Conservation (phyloP, 148 eudicot species). For the Amaranthus palmeri region DNA sequence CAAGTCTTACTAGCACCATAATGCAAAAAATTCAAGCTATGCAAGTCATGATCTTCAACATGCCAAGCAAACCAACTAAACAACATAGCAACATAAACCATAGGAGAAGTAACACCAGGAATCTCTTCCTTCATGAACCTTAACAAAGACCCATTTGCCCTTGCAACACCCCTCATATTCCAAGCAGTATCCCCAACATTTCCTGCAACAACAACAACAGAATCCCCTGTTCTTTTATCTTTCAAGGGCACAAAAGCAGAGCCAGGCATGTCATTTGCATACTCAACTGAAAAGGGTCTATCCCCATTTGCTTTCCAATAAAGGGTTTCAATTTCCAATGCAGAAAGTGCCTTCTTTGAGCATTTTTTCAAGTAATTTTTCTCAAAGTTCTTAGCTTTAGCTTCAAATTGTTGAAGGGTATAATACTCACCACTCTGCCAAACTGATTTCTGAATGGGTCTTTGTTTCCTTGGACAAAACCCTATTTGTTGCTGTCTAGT, state of each 20-base stretch:
- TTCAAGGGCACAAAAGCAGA: slow-evolving; percentile 55
- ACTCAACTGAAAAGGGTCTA: slow-evolving; percentile 79
- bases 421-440: slow-evolving; percentile 91
- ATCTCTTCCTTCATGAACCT: slow-evolving; percentile 98
- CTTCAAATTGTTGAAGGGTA: slow-evolving; percentile 60
- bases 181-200: slow-evolving; percentile 80
- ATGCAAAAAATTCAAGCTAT: slow-evolving; percentile 97
- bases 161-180: slow-evolving; percentile 94
- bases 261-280: slow-evolving; percentile 97
- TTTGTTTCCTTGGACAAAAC: slow-evolving; percentile 85
- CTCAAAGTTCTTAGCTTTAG: slow-evolving; percentile 74
- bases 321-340: slow-evolving; percentile 69
- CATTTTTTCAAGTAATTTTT: slow-evolving; percentile 46
- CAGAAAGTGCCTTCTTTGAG: slow-evolving; percentile 38
- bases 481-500: slow-evolving; percentile 93
- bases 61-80: slow-evolving; percentile 99
- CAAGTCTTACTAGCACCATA: slow-evolving; percentile 87
- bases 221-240: slow-evolving; percentile 35
- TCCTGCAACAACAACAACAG: slow-evolving; percentile 19
- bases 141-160: slow-evolving; percentile 77
- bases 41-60: slow-evolving; percentile 96
- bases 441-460: slow-evolving; percentile 79
- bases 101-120: slow-evolving; percentile 97
- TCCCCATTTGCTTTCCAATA: slow-evolving; percentile 91
- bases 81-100: slow-evolving; percentile 95